Conservation (phyloP, 768 basidiomycete species). For the Leccinum pellstonianum region DNA sequence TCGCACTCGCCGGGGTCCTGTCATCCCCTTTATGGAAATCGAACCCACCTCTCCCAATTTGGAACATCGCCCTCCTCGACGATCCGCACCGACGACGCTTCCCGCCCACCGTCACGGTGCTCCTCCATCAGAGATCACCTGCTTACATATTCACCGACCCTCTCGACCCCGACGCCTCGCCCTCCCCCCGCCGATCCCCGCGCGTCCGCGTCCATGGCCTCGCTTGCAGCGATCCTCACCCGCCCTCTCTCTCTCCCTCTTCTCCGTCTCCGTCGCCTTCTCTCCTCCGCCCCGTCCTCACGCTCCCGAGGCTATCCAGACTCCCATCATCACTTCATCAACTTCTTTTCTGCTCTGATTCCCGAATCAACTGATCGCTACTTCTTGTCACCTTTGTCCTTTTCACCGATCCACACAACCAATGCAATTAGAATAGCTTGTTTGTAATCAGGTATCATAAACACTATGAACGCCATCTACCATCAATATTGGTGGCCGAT, state of each 20-base stretch:
- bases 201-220: not conserved
- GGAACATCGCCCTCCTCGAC: slow-evolving; percentile 21
- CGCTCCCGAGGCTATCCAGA: slow-evolving; percentile 16
- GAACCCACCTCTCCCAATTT: slow-evolving; percentile 17
- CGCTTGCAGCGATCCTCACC: slow-evolving; percentile 4
- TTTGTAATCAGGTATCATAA: slow-evolving; percentile 33
- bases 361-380: slow-evolving; percentile 12
- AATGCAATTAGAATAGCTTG: slow-evolving; percentile 30
- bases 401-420: slow-evolving; percentile 5
- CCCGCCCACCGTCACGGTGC: slow-evolving; percentile 9
- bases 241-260: not conserved
- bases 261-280: slow-evolving; percentile 21
- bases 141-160: slow-evolving; percentile 29
- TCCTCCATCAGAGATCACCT: slow-evolving; percentile 8
- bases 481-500: slow-evolving; percentile 18
- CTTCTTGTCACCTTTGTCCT: slow-evolving; percentile 4
- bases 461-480: slow-evolving; percentile 24
- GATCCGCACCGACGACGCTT: slow-evolving; percentile 31
- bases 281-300: not conserved
- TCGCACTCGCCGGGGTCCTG: slow-evolving; percentile 31
- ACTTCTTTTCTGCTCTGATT: slow-evolving; percentile 23
- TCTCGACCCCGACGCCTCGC: slow-evolving; percentile 17
- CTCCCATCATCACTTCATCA: slow-evolving; percentile 13
- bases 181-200: slow-evolving; percentile 23
- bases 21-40: slow-evolving; percentile 21